phyloP scores from a whole-genome alignment of 2,329 filamentous ascomycete species.

The Claviceps pazoutovae region DNA sequence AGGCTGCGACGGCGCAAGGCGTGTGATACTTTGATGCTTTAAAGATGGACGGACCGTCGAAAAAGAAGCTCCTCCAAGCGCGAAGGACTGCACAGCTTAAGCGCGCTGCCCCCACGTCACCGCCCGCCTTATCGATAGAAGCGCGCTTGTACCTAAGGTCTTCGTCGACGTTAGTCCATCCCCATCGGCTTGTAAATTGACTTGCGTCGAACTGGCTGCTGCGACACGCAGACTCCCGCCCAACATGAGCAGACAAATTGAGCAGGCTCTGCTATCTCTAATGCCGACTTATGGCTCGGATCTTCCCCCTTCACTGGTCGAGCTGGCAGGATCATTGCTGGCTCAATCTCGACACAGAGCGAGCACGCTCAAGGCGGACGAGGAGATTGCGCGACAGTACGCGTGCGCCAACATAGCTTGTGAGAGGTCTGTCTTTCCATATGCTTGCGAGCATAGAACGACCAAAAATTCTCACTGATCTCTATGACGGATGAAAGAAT shows the following conservation, averaged over 20 bases:
- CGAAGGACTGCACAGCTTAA: no score
- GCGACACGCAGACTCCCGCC: background rate
- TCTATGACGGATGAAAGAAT: background rate
- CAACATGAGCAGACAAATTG: slow-evolving; percentile 58
- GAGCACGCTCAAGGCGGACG: slow-evolving; percentile 65
- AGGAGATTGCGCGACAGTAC: slow-evolving; percentile 75
- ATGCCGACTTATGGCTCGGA: slow-evolving; percentile 58
- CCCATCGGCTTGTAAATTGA: background rate
- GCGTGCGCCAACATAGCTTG: slow-evolving; percentile 84
- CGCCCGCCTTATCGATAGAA: no score
- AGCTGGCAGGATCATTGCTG: slow-evolving; percentile 58
- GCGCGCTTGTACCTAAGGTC: no score
- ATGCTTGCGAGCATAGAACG: background rate
- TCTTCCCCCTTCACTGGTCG: slow-evolving; percentile 54
- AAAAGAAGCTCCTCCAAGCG: no score
- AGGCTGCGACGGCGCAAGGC: no score
- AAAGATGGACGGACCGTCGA: no score
- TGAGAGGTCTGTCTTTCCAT: slow-evolving; percentile 43
- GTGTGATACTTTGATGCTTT: no score
- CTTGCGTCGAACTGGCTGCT: background rate
- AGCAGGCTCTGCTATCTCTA: slow-evolving; percentile 58
- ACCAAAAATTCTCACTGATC: no score
- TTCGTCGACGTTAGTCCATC: no score
- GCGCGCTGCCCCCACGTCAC: no score
- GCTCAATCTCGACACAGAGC: slow-evolving; percentile 70